phyloP scores from a whole-genome alignment of 768 basidiomycete species.

The Tylopilus felleus region DNA sequence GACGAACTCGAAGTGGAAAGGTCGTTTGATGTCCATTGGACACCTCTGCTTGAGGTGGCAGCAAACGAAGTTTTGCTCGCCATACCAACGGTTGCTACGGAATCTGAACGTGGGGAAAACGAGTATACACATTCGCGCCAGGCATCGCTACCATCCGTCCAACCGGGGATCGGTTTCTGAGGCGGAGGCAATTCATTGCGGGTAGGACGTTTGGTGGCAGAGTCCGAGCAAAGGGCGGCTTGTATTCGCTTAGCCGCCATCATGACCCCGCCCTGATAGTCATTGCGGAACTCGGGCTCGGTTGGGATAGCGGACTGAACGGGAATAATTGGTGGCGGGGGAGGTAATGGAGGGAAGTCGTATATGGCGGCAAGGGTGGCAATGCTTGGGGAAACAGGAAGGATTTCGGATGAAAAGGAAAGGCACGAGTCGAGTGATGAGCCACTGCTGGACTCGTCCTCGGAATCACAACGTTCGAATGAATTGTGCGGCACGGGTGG shows the following conservation, averaged over 20 bases:
- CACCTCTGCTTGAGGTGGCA: conserved; percentile 50
- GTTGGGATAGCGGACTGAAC: conserved; percentile 17
- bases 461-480: conserved; percentile 32
- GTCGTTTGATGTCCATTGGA: conserved; percentile 47
- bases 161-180: conserved; percentile 52
- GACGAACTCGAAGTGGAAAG: conserved; percentile 18
- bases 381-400: conserved; percentile 29
- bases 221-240: conserved; percentile 41
- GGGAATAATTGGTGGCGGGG: conserved; percentile 43
- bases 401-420: conserved; percentile 24
- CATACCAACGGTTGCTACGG: conserved; percentile 30
- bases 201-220: conserved; percentile 36
- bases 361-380: conserved; percentile 39
- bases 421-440: conserved; percentile 37
- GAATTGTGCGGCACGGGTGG: conserved; percentile 43
- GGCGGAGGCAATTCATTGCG: conserved; percentile 35
- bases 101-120: conserved; percentile 41
- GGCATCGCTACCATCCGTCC: conserved; percentile 63
- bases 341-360: conserved; percentile 53
- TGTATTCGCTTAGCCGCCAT: conserved; percentile 62
- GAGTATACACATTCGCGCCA: conserved; percentile 68
- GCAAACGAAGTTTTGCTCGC: conserved; percentile 40
- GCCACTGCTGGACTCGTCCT: conserved; percentile 41
- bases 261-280: conserved; percentile 62
- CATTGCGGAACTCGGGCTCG: conserved; percentile 33